A percentile compares a stretch with the other conserved stretches of the same genome.
phyloP scores from a whole-genome alignment of 2,329 filamentous ascomycete genomes.

The Beauveria bassiana region DNA sequence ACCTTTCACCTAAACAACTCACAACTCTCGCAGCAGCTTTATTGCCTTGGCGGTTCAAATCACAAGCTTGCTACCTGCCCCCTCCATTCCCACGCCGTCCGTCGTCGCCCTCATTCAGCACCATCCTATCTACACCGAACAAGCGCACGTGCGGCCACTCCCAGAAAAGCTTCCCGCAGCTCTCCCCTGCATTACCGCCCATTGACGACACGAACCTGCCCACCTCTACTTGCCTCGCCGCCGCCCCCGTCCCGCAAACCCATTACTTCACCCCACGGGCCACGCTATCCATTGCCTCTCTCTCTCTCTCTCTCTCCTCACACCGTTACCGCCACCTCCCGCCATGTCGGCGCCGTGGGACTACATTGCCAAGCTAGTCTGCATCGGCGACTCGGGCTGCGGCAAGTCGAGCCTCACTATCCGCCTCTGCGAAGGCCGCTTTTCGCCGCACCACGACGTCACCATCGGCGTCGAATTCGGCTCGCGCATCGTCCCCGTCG shows the following conservation, averaged over 20 bases:
- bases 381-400: constrained; percentile 91
- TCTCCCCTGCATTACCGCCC: not conserved
- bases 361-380: constrained; percentile 98
- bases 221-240: no score
- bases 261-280: no score
- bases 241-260: no score
- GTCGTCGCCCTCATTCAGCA: no score
- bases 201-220: not conserved
- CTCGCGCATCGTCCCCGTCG: constrained; percentile 84
- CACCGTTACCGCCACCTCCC: not conserved
- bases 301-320: no score
- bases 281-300: no score
- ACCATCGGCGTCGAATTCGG: constrained; percentile 97
- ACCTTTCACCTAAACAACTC: no score
- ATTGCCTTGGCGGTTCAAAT: no score
- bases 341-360: constrained; percentile 75
- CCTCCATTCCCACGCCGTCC: no score
- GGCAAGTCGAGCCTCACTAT: constrained; percentile 94
- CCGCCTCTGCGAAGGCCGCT: constrained; percentile 92
- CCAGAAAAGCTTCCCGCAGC: not conserved
- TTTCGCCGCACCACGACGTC: constrained; percentile 90
- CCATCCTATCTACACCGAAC: no score
- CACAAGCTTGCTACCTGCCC: no score
- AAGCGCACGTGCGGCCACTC: not conserved
- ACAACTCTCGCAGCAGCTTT: no score